A percentile compares a stretch with the other conserved stretches of the same genome.
Evolutionary conservation across 2,329 filamentous ascomycete species (phyloP).

Genomic region (Cladosporium halotolerans): DNA sequence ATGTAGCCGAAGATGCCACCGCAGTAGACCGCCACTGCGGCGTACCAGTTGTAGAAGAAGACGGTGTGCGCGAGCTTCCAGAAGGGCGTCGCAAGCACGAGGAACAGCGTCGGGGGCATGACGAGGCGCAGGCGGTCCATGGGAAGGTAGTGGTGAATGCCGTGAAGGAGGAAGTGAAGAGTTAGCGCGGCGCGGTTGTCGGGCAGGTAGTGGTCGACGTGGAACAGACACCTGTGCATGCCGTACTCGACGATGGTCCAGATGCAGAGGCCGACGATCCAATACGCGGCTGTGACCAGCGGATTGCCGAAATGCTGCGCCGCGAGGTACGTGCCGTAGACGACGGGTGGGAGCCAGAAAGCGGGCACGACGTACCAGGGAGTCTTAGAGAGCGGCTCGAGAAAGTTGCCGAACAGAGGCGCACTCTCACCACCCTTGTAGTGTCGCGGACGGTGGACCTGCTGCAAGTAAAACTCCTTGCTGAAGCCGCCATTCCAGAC

Average conservation of each 20-base stretch:
- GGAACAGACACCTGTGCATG: slow-evolving; percentile 86
- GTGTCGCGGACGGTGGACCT: slow-evolving; percentile 90
- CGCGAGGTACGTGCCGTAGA: slow-evolving; percentile 65
- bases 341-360: slow-evolving; percentile 75
- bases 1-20: slow-evolving; percentile 94
- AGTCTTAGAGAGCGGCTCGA: slow-evolving; percentile 95
- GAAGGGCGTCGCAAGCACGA: slow-evolving; percentile 78
- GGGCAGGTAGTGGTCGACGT: slow-evolving; percentile 86
- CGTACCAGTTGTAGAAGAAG: slow-evolving; percentile 80
- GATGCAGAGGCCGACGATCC: slow-evolving; percentile 62
- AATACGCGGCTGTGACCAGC: slow-evolving; percentile 53
- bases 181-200: slow-evolving; percentile 86
- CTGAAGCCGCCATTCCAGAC: slow-evolving; percentile 81
- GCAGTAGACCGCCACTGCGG: slow-evolving; percentile 70
- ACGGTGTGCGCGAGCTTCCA: slow-evolving; percentile 82
- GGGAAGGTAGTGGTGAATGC: slow-evolving; percentile 96
- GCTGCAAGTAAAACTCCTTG: slow-evolving; percentile 95
- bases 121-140: slow-evolving; percentile 97
- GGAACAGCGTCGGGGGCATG: slow-evolving; percentile 88
- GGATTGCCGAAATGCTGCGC: slow-evolving; percentile 50
- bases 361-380: slow-evolving; percentile 86
- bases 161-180: slow-evolving; percentile 86
- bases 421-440: slow-evolving; percentile 91
- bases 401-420: slow-evolving; percentile 92
- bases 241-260: slow-evolving; percentile 91